Conservation (phyloP, 768 basidiomycete species). For the Boletus sp. region DNA sequence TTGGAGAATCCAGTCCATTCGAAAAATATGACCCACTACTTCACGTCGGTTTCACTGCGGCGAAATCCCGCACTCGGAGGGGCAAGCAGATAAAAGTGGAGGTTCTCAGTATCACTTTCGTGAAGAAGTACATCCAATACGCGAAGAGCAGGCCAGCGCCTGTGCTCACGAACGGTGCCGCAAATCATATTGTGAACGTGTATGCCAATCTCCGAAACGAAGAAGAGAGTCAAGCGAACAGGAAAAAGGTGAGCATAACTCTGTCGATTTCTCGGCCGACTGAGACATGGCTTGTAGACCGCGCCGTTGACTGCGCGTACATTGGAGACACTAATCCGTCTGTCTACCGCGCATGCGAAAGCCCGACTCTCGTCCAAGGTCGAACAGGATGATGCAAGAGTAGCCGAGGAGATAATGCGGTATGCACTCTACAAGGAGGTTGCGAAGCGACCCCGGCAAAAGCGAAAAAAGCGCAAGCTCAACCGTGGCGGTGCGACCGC, state of each 20-base stretch:
- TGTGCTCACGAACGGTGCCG: slow-evolving; percentile 86
- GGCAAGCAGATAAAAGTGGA: slow-evolving; percentile 67
- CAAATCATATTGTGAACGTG: slow-evolving; percentile 89
- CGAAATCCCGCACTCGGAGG: slow-evolving; percentile 51
- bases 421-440: slow-evolving; percentile 99
- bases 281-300: slow-evolving; percentile 54
- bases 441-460: slow-evolving; percentile 63
- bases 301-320: slow-evolving; percentile 98
- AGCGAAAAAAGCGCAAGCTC: slow-evolving; percentile 83
- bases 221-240: slow-evolving; percentile 77
- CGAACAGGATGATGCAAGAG: slow-evolving; percentile 78
- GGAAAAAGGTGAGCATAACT: slow-evolving; percentile 62
- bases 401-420: slow-evolving; percentile 93
- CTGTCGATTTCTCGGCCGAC: not conserved
- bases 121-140: slow-evolving; percentile 99
- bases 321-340: slow-evolving; percentile 96
- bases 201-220: slow-evolving; percentile 93
- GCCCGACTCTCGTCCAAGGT: slow-evolving; percentile 86
- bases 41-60: slow-evolving; percentile 72
- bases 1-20: slow-evolving; percentile 63
- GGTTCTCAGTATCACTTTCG: slow-evolving; percentile 87
- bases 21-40: slow-evolving; percentile 96
- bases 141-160: slow-evolving; percentile 89
- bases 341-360: slow-evolving; percentile 97
- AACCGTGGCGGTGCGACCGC: slow-evolving; percentile 62